phyloP scores from a whole-genome alignment of 2,329 filamentous ascomycete species.

The Rutstroemia sp. region DNA sequence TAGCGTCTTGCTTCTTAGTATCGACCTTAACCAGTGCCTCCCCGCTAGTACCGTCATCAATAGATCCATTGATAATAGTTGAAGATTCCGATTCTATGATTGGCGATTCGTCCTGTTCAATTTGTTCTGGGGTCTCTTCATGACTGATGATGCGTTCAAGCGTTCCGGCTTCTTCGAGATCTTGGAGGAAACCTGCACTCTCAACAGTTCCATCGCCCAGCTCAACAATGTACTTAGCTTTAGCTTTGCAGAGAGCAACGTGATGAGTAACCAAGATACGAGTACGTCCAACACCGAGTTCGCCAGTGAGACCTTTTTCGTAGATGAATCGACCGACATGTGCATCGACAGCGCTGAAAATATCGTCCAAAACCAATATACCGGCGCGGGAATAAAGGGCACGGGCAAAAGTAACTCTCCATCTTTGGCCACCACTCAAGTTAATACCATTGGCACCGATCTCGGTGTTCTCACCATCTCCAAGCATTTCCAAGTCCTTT shows the following conservation, averaged over 20 bases:
- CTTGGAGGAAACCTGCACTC: slow-evolving; percentile 55
- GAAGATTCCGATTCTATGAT: slow-evolving; percentile 16
- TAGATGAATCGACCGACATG: slow-evolving; percentile 75
- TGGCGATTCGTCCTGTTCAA: slow-evolving; percentile 40
- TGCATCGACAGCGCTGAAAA: slow-evolving; percentile 74
- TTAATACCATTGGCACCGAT: slow-evolving; percentile 83
- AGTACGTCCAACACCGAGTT: slow-evolving; percentile 61
- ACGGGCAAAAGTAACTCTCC: slow-evolving; percentile 72
- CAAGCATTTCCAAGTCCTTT: slow-evolving; percentile 69
- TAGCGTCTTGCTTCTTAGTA: slow-evolving; percentile 42
- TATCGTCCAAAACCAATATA: slow-evolving; percentile 73
- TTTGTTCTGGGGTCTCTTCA: slow-evolving; percentile 40
- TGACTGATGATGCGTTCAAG: slow-evolving; percentile 51
- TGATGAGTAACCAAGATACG: slow-evolving; percentile 77
- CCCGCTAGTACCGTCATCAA: slow-evolving; percentile 35
- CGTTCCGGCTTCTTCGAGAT: slow-evolving; percentile 51
- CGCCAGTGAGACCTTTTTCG: slow-evolving; percentile 65
- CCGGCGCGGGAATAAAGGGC: slow-evolving; percentile 74
- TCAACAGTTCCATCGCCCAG: slow-evolving; percentile 61
- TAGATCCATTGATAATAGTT: slow-evolving; percentile 48
- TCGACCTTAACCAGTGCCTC: slow-evolving; percentile 41
- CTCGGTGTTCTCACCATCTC: slow-evolving; percentile 71
- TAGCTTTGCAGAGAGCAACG: slow-evolving; percentile 61
- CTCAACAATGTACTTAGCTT: slow-evolving; percentile 67
- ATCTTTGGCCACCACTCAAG: slow-evolving; percentile 75